Base-by-base conservation (phyloP, 305 asterid genomes). In the Fraxinus paxiana region DNA sequence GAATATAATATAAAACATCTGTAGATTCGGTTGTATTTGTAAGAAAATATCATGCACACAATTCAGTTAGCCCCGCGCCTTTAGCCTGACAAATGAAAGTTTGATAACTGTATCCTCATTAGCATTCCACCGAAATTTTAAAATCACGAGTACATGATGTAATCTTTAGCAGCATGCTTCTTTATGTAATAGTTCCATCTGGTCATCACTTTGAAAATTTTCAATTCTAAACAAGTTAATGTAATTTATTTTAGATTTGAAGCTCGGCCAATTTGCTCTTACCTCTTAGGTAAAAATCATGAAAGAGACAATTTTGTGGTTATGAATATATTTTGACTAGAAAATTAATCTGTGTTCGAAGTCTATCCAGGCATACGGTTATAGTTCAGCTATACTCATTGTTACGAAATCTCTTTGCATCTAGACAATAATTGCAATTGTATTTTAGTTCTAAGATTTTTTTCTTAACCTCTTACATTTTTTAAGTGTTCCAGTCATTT, bases 401-500 rank as follows among this genome's bases (percentile, higher is more conserved):
- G 63, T 75, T 67, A 41, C 34, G 3, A 31, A 18, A 26, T 61
- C 65, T 37, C 35, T 72, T 69, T 63, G 38, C 80, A 46, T 80
- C 30, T 24, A 38, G 22, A n/a, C 43, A 73, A 18, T 26, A 63
- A 74, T 43, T 61, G 10, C 17, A 15, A 48, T 78, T n/a, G 15
- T 63, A 73, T 22, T 56, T 74, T 51, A 22, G 22, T 67, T 67
- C 73, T 13, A 67, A 26, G 38, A 59, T 30, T 30, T 37, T 71
- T 65, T 83, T 77, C 78, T 86, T 87, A 78, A 88, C 69, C 80
- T 85, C 85, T 82, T 86, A 82, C 88, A 81, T 59, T 67, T 79
- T 88, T 87, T 83, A 92, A 91, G 90, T 89, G 82, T 77, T 94
- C 92, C 98, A 96, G 99, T 88, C 97, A 43, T 92, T 87, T 85